Evolutionary conservation across 768 basidiomycete genomes (phyloP).

Genomic region (Mycena crocata): DNA sequence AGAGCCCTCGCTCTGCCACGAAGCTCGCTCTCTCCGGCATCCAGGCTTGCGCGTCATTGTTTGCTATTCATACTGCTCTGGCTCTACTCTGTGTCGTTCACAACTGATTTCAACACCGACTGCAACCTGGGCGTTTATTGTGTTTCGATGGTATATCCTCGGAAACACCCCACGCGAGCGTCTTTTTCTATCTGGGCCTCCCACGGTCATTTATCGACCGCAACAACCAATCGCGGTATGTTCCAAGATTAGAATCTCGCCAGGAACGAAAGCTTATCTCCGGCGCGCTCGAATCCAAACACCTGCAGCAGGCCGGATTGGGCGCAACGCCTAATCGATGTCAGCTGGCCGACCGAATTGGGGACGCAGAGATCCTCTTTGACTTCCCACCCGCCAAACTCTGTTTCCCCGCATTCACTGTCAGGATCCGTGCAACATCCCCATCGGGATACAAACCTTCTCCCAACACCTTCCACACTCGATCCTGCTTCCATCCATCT

Average conservation of each 20-base stretch:
- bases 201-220: conserved; percentile 15
- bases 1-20: conserved; percentile 9
- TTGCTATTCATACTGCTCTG: conserved; percentile 11
- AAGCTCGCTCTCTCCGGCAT: background rate
- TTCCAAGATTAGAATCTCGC: conserved; percentile 16
- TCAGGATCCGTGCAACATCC: conserved; percentile 25
- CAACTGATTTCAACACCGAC: background rate
- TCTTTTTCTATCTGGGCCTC: background rate
- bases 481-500: background rate
- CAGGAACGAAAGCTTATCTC: conserved; percentile 20
- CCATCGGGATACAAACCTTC: conserved; percentile 9
- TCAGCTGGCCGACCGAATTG: conserved; percentile 20
- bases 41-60: background rate
- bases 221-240: background rate
- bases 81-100: background rate
- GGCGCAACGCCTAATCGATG: conserved; percentile 27
- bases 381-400: conserved; percentile 17
- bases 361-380: background rate
- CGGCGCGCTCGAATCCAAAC: conserved; percentile 16
- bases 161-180: conserved; percentile 4
- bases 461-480: conserved; percentile 20
- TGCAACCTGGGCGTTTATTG: background rate
- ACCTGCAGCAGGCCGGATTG: conserved; percentile 10
- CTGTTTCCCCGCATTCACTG: conserved; percentile 33
- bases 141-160: conserved; percentile 23